Base-by-base conservation (phyloP, 23 red algal genomes). In the Chondrus crispus region DNA sequence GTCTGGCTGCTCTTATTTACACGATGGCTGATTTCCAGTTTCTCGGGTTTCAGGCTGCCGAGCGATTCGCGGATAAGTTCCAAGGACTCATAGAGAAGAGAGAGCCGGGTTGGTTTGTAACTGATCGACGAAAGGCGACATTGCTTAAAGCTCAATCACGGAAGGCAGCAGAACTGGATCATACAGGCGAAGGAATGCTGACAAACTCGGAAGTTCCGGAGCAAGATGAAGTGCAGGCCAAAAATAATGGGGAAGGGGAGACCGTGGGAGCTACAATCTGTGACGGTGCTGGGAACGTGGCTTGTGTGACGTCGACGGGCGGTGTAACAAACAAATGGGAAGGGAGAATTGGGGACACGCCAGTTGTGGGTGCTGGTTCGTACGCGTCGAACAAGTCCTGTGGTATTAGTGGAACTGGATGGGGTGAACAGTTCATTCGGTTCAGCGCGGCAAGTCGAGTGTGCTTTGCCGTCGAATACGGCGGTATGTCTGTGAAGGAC, bases 241-340 rank as follows among this genome's bases (percentile, higher is more conserved):
- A 8, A 4, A n/a, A 29, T 39, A 66, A 83, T 1, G 62, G 28
- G n/a, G 93, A 95, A 54, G 75, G 80, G 43, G 93, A 81, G 16
- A 95, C 93, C 14, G 93, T 95, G 19, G 93, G 93, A 12, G 93
- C 93, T 2, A 88, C 87, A 14, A 84, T 88, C 36, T 73, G 66
- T 57, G 93, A 95, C 58, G 87, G 81, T 12, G 22, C 50, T 33
- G 93, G 93, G 29, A 85, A 95, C 58, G 74, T 95, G 20, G 93
- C 93, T 49, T 85, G 80, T 49, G 93, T 88, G 28, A 95, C 93
- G n/a, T 95, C 93, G 42, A 95, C 93, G 9, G 93, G 84, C 14
- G 93, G 93, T 12, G 80, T 90, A n/a, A 95, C 93, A 38, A 81
- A 83, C 52, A 95, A 95, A 41, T 95, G 84, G 93, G 81, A 77